phyloP scores from a whole-genome alignment of 192 early-diverging fungal species.

The Gryganskiella cystojenkinii region DNA sequence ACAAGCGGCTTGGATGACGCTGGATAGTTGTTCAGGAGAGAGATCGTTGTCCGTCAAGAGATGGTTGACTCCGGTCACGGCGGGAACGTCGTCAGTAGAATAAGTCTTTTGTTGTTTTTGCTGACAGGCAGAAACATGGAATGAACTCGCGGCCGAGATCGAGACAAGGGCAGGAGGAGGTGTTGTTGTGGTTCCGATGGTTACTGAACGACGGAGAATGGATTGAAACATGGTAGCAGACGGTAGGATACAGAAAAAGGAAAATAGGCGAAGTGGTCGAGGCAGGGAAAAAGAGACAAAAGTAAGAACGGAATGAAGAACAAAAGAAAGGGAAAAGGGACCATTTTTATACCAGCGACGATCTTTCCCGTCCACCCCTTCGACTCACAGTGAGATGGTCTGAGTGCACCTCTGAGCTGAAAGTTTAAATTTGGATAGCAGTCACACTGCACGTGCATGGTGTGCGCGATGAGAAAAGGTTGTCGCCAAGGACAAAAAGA shows the following conservation, averaged over 20 bases:
- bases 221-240: constrained; percentile 29
- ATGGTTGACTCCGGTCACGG: constrained; percentile 56
- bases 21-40: constrained; percentile 78
- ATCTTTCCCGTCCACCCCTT: too few species aligned
- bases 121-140: constrained; percentile 5
- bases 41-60: constrained; percentile 88
- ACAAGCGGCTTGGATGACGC: constrained; percentile 81
- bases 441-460: too few species aligned
- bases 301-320: not conserved
- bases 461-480: too few species aligned
- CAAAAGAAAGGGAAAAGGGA: not conserved
- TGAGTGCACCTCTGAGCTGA: too few species aligned
- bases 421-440: too few species aligned
- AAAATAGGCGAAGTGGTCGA: not conserved
- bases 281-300: not conserved
- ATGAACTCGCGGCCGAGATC: not conserved
- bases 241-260: not conserved
- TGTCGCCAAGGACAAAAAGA: not conserved
- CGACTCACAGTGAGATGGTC: too few species aligned
- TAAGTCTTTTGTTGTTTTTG: constrained; percentile 22
- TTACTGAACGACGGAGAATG: constrained; percentile 14
- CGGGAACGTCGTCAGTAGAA: constrained; percentile 32
- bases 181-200: not conserved
- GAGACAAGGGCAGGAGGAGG: not conserved
- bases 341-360: not conserved